Evolutionary conservation across 2,329 filamentous ascomycete genomes (phyloP), one percentile per base, ranked within the genome.

Genomic region (Colletotrichum nymphaeae): DNA sequence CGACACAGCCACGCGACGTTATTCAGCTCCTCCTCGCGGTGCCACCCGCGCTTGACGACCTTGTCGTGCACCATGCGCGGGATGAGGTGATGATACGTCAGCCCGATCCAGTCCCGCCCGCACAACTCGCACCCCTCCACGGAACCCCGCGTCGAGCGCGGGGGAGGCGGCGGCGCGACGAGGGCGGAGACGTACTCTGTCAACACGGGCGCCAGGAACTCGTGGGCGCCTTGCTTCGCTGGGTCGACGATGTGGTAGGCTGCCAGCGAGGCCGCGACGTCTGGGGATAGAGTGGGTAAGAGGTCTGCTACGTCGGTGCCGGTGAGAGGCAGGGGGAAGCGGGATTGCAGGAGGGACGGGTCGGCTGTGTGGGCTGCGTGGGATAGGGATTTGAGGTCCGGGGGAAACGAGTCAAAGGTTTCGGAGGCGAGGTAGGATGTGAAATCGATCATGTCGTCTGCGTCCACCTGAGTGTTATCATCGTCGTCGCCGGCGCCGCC

Each of bases 1-100:
- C 94, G 87, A 82, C 95, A 97, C 76, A 97, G 83, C 94, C 94
- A 97, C 14, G 95, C 94, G 24, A 97, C 95, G 79, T 91, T 95
- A 78, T 94, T 91, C 81, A 97, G 81, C 83, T 91, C 89, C 81
- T 94, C 93, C 75, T 91, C 90, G 4, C 88, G 88, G 84, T 95
- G 93, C 94, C 94, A 97, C 1, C 93, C 93, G 55, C 94, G 86
- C 85, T 93, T 94, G 52, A 94, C 80, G 4, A 90, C 94, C 80
- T 95, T 94, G 8, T 89, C 91, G 81, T 97, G 94, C 72, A 94
- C 91, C 56, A 89, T 88, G 53, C 91, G 89, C n/a, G 95, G 95
- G 67, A 97, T 95, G 56, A 97, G 85, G 83, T 97, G 95, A 79
- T 97, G 95, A 80, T 97, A 97, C 1, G 93, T 94, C 74, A 97